Base-by-base conservation (phyloP, 768 basidiomycete species). In the Albatrellus ellisii region DNA sequence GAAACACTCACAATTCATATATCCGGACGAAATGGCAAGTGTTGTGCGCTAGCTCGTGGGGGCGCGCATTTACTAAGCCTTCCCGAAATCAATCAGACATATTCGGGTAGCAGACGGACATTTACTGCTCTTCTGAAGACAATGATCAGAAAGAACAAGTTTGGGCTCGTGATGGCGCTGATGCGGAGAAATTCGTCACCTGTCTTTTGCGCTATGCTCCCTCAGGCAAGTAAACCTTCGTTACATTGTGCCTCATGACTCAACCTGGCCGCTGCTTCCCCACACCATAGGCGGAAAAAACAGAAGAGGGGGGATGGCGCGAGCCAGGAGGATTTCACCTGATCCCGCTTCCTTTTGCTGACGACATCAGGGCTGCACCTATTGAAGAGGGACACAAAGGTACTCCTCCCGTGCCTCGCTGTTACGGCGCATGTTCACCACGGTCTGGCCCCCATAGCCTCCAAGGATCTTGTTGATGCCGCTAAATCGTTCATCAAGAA, bases 271-370 rank as follows among this genome's bases (percentile, higher is more conserved):
- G n/a, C n/a, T n/a, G n/a, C 49, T 43, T 36, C 15, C 42, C 31
- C 27, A 27, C 21, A 14, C 14, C 25, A 3, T 8, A 36, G 79
- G 78, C 71, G 44, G 89, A 95, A 57, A 72, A 70, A 36, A 50
- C 62, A 26, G 77, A 81, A 52, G 75, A 78, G 25, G 71, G 69
- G 8, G 87, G 85, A 6, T 83, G 77, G 67, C 77, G 73, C 39
- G 79, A 84, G 31, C 88, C 95, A 26, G 77, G 86, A 1, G 95
- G 95, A 4, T 84, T 98, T 53, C 91, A 98, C 59, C 66, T 98
- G 39, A 81, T 97, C 44, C 82, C 83, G 12, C 58, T 97, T n/a
- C 92, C 94, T 0, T 99, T 85, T 56, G 83, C 86, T 4, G 95
- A 99, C 55, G 95, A 99, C 52, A 82, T 98, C 37, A 77, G 95